Percentiles rank a stretch among this genome's conserved stretches.
phyloP scores from a whole-genome alignment of 2,329 filamentous ascomycete genomes.

The Colletotrichum destructivum region DNA sequence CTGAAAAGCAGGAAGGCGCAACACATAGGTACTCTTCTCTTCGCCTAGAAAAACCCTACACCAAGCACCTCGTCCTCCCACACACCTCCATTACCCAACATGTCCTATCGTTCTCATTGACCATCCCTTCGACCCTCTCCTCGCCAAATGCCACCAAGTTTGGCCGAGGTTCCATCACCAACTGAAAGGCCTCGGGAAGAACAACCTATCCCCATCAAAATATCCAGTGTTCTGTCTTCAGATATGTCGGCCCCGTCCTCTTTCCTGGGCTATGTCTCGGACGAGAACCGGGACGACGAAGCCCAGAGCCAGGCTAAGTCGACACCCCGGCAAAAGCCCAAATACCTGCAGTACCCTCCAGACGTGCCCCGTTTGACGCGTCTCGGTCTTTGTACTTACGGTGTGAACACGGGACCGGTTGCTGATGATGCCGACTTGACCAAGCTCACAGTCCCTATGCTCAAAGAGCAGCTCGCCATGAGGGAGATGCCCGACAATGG shows the following conservation, averaged over 20 bases:
- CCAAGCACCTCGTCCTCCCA: background rate
- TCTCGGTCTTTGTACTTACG: constrained; percentile 30
- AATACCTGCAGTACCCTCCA: constrained; percentile 26
- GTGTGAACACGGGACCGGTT: constrained; percentile 34
- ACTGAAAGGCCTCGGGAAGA: background rate
- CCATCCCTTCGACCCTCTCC: background rate
- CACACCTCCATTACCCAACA: background rate
- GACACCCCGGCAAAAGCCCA: background rate
- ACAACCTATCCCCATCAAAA: background rate
- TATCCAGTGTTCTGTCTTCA: background rate
- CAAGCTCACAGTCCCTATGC: constrained; percentile 24
- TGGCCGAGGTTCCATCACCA: background rate
- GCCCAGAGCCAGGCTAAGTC: background rate
- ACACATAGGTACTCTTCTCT: background rate
- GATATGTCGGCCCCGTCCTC: background rate
- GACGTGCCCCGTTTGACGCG: constrained; percentile 26
- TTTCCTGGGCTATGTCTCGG: background rate
- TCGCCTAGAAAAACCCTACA: background rate
- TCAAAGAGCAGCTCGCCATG: constrained; percentile 39
- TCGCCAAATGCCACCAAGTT: background rate
- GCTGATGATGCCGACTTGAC: constrained; percentile 35
- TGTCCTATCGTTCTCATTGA: too few relatives aligned
- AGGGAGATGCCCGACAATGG: constrained; percentile 21
- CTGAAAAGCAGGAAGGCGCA: background rate
- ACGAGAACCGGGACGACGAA: background rate